Evolutionary conservation across 2,329 filamentous ascomycete genomes (phyloP).

Genomic region (Fusarium sp.): DNA sequence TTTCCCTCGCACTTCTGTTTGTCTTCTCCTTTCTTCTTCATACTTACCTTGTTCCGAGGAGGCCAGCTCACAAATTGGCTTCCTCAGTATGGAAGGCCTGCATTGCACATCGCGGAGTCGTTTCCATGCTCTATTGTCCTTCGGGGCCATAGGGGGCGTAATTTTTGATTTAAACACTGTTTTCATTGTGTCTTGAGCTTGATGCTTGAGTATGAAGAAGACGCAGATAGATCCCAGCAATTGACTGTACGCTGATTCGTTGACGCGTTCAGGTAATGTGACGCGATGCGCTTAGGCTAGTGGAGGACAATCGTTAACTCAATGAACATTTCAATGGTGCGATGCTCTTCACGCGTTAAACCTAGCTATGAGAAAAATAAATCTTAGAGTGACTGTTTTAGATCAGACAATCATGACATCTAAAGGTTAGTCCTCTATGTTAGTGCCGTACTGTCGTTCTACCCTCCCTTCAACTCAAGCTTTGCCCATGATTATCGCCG

Average conservation of each 20-base stretch:
- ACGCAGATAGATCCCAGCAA: fast-evolving
- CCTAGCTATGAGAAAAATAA: too few species aligned
- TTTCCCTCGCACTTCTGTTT: neutral
- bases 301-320: too few species aligned
- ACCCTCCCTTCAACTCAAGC: neutral
- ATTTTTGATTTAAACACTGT: constrained; percentile 20
- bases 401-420: too few species aligned
- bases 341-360: too few species aligned
- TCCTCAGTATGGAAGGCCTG: neutral
- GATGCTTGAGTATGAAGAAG: constrained; percentile 4
- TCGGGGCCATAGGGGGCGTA: constrained; percentile 17
- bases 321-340: too few species aligned
- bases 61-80: too few species aligned
- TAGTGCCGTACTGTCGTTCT: too few species aligned
- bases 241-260: fast-evolving
- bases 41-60: constrained; percentile 11
- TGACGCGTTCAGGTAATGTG: neutral
- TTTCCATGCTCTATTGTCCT: constrained; percentile 14
- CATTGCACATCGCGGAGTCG: constrained; percentile 24
- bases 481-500: constrained; percentile 33
- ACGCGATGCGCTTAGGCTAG: neutral
- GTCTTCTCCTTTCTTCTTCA: constrained; percentile 13
- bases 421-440: fast-evolving
- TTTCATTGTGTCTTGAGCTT: constrained; percentile 12
- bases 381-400: too few species aligned